Percentiles rank a stretch among this genome's conserved stretches.
phyloP scores from a whole-genome alignment of 1,139 yeast genomes.

The Pichia sp. region DNA sequence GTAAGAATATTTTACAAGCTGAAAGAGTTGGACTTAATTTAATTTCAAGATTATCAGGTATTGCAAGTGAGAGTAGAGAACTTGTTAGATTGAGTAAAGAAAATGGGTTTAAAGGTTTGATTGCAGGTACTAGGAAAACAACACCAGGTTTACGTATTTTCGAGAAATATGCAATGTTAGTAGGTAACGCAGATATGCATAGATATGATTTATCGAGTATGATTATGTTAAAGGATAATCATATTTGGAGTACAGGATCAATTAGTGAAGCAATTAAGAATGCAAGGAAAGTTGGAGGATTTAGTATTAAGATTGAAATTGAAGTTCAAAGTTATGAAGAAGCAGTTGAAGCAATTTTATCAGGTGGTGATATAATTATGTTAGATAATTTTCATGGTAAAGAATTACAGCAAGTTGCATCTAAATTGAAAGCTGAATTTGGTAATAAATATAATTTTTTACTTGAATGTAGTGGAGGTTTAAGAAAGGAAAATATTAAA shows the following conservation, averaged over 20 bases:
- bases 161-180: slow-evolving; percentile 91
- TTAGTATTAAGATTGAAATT: slow-evolving; percentile 84
- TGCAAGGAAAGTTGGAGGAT: slow-evolving; percentile 81
- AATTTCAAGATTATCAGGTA: slow-evolving; percentile 77
- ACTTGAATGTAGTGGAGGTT: slow-evolving; percentile 89
- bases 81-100: slow-evolving; percentile 57
- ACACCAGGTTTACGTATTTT: slow-evolving; percentile 86
- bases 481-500: slow-evolving; percentile 60
- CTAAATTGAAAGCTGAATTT: slow-evolving; percentile 52
- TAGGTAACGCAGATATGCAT: slow-evolving; percentile 92
- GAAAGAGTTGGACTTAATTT: slow-evolving; percentile 84
- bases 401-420: slow-evolving; percentile 60
- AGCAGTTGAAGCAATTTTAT: slow-evolving; percentile 85
- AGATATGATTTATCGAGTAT: slow-evolving; percentile 85
- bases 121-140: slow-evolving; percentile 98
- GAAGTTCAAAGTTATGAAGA: slow-evolving; percentile 80
- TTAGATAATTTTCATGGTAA: slow-evolving; percentile 78
- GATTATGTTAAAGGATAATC: slow-evolving; percentile 97
- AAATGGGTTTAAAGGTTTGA: slow-evolving; percentile 71
- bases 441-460: slow-evolving; percentile 36
- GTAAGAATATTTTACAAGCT: slow-evolving; percentile 67
- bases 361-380: slow-evolving; percentile 96
- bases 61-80: slow-evolving; percentile 69
- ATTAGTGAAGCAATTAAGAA: slow-evolving; percentile 73
- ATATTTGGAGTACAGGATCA: slow-evolving; percentile 86